Evolutionary conservation across 257 asterid species (phyloP).

Genomic region (Solanum medicagineum): DNA sequence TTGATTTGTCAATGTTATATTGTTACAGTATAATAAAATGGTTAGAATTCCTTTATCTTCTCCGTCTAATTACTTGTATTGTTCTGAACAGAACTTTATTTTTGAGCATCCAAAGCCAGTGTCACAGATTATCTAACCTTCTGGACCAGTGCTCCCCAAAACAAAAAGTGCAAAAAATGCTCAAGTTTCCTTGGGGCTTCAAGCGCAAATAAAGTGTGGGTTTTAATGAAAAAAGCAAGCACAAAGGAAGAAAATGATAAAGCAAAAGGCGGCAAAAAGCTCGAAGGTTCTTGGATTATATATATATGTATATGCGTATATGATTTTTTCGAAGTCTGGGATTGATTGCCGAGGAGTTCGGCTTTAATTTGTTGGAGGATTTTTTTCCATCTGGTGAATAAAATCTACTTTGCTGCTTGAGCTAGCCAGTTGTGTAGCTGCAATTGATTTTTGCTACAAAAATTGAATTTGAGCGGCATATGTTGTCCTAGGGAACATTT

Average conservation of each 20-base stretch:
- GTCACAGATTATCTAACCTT: not conserved
- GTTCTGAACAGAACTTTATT: not conserved
- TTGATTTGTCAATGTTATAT: not conserved
- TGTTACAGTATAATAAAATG: not conserved
- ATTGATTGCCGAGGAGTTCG: no score
- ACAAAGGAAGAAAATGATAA: not conserved
- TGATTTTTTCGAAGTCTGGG: no score
- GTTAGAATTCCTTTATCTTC: not conserved
- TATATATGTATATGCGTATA: no score
- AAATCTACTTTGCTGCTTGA: no score
- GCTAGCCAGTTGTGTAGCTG: no score
- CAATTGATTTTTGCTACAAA: no score
- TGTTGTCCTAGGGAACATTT: no score
- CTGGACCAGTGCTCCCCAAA: not conserved
- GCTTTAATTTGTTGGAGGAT: no score
- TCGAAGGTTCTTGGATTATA: not conserved
- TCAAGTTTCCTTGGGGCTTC: not conserved
- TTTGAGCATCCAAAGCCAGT: not conserved
- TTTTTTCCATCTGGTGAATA: no score
- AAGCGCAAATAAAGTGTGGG: not conserved
- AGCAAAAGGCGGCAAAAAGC: not conserved
- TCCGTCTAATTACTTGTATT: not conserved
- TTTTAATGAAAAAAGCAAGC: not conserved
- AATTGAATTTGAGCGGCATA: no score
- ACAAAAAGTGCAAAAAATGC: not conserved